These are phyloP conservation scores for Chlorella sp. DNA, from an alignment of 139 green algal genomes.

Conservation along the genomic window DNA sequence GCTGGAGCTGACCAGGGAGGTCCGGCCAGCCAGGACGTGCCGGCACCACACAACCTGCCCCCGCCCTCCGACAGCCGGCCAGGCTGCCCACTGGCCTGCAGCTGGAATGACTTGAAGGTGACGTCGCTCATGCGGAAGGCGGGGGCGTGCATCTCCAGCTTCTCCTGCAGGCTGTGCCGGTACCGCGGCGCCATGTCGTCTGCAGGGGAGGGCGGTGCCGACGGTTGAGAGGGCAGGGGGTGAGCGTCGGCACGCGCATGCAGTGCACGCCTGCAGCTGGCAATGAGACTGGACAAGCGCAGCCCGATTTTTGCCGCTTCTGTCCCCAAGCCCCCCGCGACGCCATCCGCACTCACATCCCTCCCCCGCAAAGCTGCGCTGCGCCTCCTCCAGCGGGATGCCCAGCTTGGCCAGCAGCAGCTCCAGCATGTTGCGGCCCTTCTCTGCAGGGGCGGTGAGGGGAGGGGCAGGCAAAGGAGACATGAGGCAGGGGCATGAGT, in stretches of 20 bases:
- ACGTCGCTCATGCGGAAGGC: constrained; percentile 59
- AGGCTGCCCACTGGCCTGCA: neutral
- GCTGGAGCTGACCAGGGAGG: neutral
- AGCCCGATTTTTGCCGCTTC: too few species aligned
- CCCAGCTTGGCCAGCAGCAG: constrained; percentile 85
- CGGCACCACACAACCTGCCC: neutral
- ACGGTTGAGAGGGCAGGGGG: neutral
- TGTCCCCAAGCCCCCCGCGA: neutral
- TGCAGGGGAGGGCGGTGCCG: constrained; percentile 29
- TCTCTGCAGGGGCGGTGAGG: constrained; percentile 44
- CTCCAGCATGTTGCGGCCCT: constrained; percentile 70
- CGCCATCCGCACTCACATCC: constrained; percentile 6
- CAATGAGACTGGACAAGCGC: too few species aligned
- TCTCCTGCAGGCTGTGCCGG: constrained; percentile 44
- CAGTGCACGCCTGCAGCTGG: too few species aligned
- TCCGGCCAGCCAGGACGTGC: too few species aligned
- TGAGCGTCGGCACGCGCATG: too few species aligned
- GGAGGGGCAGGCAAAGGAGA: too few species aligned
- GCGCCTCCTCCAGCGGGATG: constrained; percentile 64
- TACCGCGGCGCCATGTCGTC: constrained; percentile 61
- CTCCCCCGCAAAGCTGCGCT: constrained; percentile 35
- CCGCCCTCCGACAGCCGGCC: neutral
- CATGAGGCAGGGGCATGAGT: too few species aligned
- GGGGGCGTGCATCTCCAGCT: constrained; percentile 47
- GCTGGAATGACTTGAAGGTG: constrained; percentile 58